Percentiles rank a stretch among this genome's conserved stretches.
Evolutionary conservation across 768 basidiomycete genomes (phyloP).

Genomic region (Lactifluus piperatus): DNA sequence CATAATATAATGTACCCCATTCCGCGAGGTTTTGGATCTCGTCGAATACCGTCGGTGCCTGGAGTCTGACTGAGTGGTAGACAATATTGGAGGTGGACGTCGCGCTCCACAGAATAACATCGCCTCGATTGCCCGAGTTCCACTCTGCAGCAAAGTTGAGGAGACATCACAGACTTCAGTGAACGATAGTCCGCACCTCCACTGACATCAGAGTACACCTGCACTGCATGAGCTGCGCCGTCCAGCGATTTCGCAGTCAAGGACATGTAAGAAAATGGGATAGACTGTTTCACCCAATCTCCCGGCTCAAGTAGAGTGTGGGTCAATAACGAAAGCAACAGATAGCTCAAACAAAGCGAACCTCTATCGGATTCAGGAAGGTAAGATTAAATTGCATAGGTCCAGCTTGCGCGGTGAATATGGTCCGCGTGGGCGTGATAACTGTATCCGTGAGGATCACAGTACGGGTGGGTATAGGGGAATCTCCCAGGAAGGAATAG

Average conservation of each 20-base stretch:
- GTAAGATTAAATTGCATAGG: constrained; percentile 30
- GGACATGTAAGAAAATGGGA: constrained; percentile 34
- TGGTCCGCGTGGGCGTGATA: constrained; percentile 31
- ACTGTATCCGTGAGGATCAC: constrained; percentile 21
- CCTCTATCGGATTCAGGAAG: constrained; percentile 34
- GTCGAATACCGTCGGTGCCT: not conserved
- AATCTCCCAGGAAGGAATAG: constrained; percentile 19
- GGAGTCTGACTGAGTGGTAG: constrained; percentile 13
- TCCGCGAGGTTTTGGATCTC: constrained; percentile 18
- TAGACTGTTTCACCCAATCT: constrained; percentile 32
- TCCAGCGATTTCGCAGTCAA: constrained; percentile 27
- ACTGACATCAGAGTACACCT: constrained; percentile 34
- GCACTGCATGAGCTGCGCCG: constrained; percentile 27
- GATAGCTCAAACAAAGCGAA: not conserved
- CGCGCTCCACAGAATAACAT: constrained; percentile 4
- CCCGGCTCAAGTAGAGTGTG: constrained; percentile 22
- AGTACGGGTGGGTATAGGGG: not conserved
- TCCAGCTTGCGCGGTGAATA: constrained; percentile 29
- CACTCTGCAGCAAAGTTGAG: constrained; percentile 17
- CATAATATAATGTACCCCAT: constrained; percentile 20
- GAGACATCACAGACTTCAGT: not conserved
- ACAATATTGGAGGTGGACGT: not conserved
- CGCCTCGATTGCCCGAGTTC: constrained; percentile 18
- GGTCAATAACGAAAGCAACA: not conserved
- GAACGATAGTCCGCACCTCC: constrained; percentile 23